phyloP scores from a whole-genome alignment of 139 green algal species.

The Tetraselmis striata region DNA sequence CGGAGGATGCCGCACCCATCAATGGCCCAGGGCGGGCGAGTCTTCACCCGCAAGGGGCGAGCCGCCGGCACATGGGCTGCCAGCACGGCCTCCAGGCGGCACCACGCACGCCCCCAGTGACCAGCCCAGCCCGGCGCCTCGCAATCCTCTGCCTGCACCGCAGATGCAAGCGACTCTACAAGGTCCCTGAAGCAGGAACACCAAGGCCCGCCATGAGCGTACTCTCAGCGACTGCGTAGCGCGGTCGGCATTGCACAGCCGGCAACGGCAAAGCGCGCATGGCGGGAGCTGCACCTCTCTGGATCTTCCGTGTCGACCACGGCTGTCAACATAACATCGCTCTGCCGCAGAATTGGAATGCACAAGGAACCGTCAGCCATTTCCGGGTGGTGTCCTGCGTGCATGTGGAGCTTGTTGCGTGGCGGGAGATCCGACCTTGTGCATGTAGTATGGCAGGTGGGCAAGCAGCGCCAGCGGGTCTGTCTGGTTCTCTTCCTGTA shows the following conservation, averaged over 20 bases:
- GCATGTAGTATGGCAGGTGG: not conserved
- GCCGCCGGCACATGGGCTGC: not conserved
- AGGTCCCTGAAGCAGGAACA: no score
- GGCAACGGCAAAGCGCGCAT: no score
- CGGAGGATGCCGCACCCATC: no score
- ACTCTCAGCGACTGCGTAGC: no score
- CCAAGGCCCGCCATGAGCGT: no score
- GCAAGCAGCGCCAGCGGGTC: not conserved
- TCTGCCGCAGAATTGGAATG: no score
- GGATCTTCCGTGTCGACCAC: not conserved
- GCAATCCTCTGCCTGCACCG: not conserved
- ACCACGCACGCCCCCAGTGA: not conserved
- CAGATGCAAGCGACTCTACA: no score
- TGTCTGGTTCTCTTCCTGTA: not conserved
- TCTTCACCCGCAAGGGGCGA: not conserved
- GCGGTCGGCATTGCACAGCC: no score
- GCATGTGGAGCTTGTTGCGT: no score
- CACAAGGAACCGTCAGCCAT: no score
- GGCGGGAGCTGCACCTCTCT: not conserved
- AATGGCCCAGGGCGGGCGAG: not conserved
- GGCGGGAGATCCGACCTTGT: no score
- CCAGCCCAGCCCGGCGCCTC: not conserved
- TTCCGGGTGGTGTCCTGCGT: no score
- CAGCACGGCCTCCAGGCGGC: not conserved
- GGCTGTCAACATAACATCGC: not conserved